Base-by-base conservation (phyloP, 176 grass and related monocot genomes). In the Triticum monococcum region DNA sequence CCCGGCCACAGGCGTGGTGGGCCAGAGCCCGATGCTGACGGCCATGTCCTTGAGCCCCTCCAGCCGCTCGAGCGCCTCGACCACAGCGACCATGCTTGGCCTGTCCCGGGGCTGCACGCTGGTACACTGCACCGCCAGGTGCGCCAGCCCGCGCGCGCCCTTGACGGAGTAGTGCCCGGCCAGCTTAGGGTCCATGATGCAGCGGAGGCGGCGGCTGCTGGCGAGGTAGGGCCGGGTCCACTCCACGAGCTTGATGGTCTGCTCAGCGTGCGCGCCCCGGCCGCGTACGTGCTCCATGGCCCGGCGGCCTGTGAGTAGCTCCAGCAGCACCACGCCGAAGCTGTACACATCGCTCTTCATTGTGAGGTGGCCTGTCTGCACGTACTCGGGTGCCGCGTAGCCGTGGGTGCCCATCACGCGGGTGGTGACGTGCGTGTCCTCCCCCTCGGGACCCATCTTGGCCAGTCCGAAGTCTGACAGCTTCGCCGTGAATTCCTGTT, bases 381-480 rank as follows among this genome's bases (percentile, higher is more conserved):
- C 92, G 71, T 99, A 96, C 81, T 99, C 97, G 2, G 97, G 97
- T 7, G 97, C 97, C 0, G 97, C 94, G 33, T 99, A 99, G 5
- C 97, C 97, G 74, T 99, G 97, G 2, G 97, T 99, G 50, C 97
- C 97, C 97, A 99, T 99, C n/a, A 99, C 97, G 13, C 94, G 88
- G 9, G 97, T 99, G 0, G 92, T 96, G 41, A 99, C 97, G 85
- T 99, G 97, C 26, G 97, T 99, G 45, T 99, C 97, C 35, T 94
- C 92, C 0, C 97, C 97, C 75, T 93, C 90, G 2, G 97, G 97
- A 0, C 97, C 97, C 94, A 99, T 96, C 87, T 96, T 96, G 13
- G 97, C 97, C 0, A 99, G 87, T 7, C 97, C 97, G 46, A 99
- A 99, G 85, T 99, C 97, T 0, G 97, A 99, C 1, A 99, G 92